phyloP scores from a whole-genome alignment of 345 rosid genomes.

The Populus davidiana region DNA sequence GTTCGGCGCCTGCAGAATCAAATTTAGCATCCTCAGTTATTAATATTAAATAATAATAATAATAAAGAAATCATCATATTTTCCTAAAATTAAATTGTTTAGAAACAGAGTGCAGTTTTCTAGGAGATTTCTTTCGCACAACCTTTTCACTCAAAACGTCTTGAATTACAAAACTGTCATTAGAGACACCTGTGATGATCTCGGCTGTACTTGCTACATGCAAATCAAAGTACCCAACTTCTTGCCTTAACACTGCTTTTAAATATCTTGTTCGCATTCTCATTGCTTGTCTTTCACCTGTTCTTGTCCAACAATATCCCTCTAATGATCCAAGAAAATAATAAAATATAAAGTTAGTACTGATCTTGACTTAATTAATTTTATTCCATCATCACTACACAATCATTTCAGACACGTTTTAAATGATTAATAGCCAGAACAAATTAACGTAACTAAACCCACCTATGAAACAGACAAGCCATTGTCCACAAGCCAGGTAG shows the following conservation, averaged over 20 bases:
- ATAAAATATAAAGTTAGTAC: background rate
- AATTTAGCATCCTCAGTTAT: background rate
- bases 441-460: background rate
- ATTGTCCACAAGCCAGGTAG: conserved; percentile 62
- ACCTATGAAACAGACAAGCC: conserved; percentile 74
- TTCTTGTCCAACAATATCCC: conserved; percentile 81
- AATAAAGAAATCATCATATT: background rate
- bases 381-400: background rate
- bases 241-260: conserved; percentile 74
- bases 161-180: conserved; percentile 67
- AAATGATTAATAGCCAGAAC: too few relatives aligned
- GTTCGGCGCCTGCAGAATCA: conserved; percentile 54
- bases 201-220: conserved; percentile 64
- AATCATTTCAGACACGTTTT: background rate
- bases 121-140: background rate
- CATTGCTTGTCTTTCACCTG: conserved; percentile 73
- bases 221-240: conserved; percentile 67
- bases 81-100: too few relatives aligned
- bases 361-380: background rate
- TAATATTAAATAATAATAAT: background rate
- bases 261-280: conserved; percentile 66
- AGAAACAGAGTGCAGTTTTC: background rate
- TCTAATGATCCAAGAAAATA: conserved; percentile 22
- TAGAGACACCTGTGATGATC: conserved; percentile 70
- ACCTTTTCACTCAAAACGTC: conserved; percentile 79